Conservation (phyloP, 2,329 filamentous ascomycete species). For the Teratosphaeriaceae sp. region DNA sequence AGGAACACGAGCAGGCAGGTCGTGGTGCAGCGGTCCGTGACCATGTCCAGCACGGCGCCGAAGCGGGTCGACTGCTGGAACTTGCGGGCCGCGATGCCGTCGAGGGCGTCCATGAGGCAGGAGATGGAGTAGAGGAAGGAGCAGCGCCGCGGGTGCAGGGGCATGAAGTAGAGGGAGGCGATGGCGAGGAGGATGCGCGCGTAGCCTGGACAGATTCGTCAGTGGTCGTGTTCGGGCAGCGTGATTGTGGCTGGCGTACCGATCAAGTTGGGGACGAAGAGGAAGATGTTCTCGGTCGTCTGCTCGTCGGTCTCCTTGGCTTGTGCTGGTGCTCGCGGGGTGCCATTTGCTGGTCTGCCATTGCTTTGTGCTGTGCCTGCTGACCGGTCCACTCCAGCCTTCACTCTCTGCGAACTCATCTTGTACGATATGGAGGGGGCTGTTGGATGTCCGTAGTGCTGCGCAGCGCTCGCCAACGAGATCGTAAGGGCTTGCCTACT, state of each 20-base stretch:
- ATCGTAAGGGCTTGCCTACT: too few relatives aligned
- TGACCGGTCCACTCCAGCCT: neutral
- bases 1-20: slow-evolving; percentile 92
- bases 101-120: slow-evolving; percentile 89
- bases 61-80: slow-evolving; percentile 92
- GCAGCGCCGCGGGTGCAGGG: slow-evolving; percentile 93
- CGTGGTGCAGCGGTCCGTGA: slow-evolving; percentile 95
- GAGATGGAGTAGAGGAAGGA: slow-evolving; percentile 87
- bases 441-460: too few relatives aligned
- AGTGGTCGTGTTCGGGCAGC: neutral
- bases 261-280: slow-evolving; percentile 48
- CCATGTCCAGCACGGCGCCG: slow-evolving; percentile 96
- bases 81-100: slow-evolving; percentile 82
- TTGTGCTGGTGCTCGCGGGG: slow-evolving; percentile 10
- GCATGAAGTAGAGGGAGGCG: slow-evolving; percentile 98
- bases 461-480: too few relatives aligned
- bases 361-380: slow-evolving; percentile 6
- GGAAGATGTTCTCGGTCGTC: slow-evolving; percentile 48
- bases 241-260: slow-evolving; percentile 28
- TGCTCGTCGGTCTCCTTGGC: slow-evolving; percentile 19
- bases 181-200: slow-evolving; percentile 56
- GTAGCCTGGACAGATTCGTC: slow-evolving; percentile 35
- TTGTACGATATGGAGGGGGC: neutral
- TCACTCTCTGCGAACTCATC: neutral
- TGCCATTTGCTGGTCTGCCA: slow-evolving; percentile 17